Conservation (phyloP, 2,329 filamentous ascomycete genomes). For the Colletotrichum orchidophilum region DNA sequence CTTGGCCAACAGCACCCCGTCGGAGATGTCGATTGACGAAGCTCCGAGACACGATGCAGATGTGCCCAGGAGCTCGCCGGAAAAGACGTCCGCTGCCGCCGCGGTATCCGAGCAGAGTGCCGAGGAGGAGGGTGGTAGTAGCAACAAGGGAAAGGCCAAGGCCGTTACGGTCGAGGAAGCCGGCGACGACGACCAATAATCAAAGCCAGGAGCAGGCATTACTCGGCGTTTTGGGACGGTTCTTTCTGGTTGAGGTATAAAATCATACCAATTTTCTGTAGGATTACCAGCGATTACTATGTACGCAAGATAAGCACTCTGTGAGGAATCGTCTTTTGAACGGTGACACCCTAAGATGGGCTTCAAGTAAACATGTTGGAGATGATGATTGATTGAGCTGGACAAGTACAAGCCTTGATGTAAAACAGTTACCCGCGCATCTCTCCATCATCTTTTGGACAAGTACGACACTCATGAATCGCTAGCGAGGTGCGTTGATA, state of each 20-base stretch:
- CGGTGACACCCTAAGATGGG: too few relatives aligned
- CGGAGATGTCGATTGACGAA: conserved; percentile 23
- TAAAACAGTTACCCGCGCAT: background rate
- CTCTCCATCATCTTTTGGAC: background rate
- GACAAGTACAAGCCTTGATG: background rate
- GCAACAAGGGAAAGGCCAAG: conserved; percentile 53
- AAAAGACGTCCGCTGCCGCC: conserved; percentile 9
- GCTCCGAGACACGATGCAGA: conserved; percentile 27
- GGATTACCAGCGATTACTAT: conserved; percentile 25
- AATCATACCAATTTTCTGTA: conserved; percentile 30
- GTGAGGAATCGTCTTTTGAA: background rate
- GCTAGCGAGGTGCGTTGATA: background rate
- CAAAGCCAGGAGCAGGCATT: conserved; percentile 13
- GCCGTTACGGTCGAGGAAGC: conserved; percentile 59
- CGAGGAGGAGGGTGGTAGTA: background rate
- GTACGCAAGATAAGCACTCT: background rate
- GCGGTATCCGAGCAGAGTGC: conserved; percentile 19
- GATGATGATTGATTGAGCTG: background rate
- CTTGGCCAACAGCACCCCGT: conserved; percentile 9
- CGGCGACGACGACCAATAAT: conserved; percentile 49
- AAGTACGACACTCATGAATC: background rate
- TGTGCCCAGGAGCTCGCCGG: background rate
- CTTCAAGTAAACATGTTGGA: too few relatives aligned
- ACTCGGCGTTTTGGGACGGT: conserved; percentile 23
- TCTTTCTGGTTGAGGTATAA: conserved; percentile 20